Evolutionary conservation across 345 rosid species (phyloP), one percentile per base, ranked within the genome.

Genomic region (Eutrema heterophyllum): DNA sequence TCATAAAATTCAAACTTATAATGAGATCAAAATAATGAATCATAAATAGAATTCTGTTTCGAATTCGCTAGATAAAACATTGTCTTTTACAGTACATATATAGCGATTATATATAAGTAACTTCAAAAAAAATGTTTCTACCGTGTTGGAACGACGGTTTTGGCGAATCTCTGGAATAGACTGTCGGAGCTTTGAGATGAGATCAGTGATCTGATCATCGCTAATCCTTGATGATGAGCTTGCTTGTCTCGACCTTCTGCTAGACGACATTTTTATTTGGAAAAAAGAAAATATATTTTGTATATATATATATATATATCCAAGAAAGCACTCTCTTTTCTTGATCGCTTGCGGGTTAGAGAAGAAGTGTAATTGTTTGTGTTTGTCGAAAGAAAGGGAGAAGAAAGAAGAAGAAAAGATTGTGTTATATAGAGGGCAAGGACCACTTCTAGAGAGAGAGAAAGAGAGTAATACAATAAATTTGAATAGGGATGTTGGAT

Each of bases 131-230:
- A 5, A 46, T 18, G 5, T 9, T 6, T 16, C 21, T 83, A 94
- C 99, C 99, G 91, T 87, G 68, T 82, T 84, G 18, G 97, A 85
- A 58, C 90, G 96, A 75, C 90, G 83, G 57, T 84, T 68, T 39
- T 84, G 75, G 1, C 93, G 89, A 79, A 95, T 88, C 86, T 95
- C 99, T 1, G 99, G 99, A 39, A 95, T 90, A 72, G 89, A 84
- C 32, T 87, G 92, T 38, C 91, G 87, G 71, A 95, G 79, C 75
- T 95, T 95, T 73, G 96, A 80, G 82, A 95, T 82, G 21, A 95
- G 97, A 45, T 89, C 88, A 52, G 86, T 83, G 84, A 95, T 95
- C 79, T 95, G 99, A 66, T 88, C 97, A 78, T 95, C 97, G 11
- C 77, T 88, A 80, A 95, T 95, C 78, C 97, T 83, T 6, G 97